Conservation (phyloP, 176 grass and related monocot genomes). For the Oryza australiensis region DNA sequence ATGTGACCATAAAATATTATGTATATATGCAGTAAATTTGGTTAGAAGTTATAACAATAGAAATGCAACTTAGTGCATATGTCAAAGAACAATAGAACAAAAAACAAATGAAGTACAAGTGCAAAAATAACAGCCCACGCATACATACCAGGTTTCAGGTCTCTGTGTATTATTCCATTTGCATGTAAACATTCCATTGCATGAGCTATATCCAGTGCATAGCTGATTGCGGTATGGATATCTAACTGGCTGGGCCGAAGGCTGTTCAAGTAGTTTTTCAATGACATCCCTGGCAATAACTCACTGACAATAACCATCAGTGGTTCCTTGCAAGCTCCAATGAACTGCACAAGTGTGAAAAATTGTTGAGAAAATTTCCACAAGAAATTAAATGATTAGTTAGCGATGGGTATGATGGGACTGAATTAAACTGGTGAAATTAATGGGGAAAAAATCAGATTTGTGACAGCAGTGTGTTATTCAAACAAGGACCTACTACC, state of each 20-base stretch:
- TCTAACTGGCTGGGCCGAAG: conserved; percentile 76
- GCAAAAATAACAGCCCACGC: not conserved
- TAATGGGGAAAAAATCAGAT: not conserved
- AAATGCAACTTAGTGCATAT: not conserved
- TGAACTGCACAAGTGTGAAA: conserved; percentile 52
- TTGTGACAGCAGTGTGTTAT: not conserved
- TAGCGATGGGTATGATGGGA: not conserved
- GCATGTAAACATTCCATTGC: conserved; percentile 98
- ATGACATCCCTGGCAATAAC: conserved; percentile 79
- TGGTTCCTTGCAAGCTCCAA: conserved; percentile 98
- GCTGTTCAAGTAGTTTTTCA: conserved; percentile 82
- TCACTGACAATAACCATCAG: conserved; percentile 97
- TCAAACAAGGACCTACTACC: conserved; percentile 54
- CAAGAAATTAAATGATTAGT: not conserved
- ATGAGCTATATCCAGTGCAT: conserved; percentile 86
- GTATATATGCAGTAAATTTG: not conserved
- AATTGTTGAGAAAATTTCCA: not conserved
- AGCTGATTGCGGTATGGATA: conserved; percentile 64
- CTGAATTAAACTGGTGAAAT: not conserved
- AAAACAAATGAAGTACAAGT: not conserved
- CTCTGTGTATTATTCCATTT: conserved; percentile 97
- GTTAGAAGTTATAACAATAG: not conserved
- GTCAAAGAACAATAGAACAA: no score
- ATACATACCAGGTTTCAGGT: conserved; percentile 88
- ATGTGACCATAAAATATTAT: not conserved